Percentiles rank a stretch among this genome's conserved stretches.
phyloP scores from a whole-genome alignment of 148 eudicot genomes.

The Bassia scoparia region DNA sequence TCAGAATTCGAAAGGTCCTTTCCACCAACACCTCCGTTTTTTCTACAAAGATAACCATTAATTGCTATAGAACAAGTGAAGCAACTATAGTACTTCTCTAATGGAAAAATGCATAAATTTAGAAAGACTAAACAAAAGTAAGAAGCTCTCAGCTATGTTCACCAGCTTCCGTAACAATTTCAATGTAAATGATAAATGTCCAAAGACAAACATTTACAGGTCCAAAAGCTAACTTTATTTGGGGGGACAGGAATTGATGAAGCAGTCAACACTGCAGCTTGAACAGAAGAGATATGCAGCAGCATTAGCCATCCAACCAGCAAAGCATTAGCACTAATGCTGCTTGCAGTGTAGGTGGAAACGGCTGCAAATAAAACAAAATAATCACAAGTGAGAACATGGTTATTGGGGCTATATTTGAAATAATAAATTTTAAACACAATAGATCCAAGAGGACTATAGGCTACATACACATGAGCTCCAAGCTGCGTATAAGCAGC shows the following conservation, averaged over 20 bases:
- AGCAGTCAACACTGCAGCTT: conserved; percentile 89
- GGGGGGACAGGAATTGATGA: conserved; percentile 68
- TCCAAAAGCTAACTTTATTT: conserved; percentile 53
- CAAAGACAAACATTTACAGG: neutral
- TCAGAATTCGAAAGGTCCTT: neutral
- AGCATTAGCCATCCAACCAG: conserved; percentile 95
- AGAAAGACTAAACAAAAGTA: neutral
- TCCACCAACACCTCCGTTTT: neutral
- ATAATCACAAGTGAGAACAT: neutral
- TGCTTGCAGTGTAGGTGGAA: conserved; percentile 66
- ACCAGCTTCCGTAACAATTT: neutral
- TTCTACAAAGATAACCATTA: neutral
- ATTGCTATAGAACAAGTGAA: neutral
- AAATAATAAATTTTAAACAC: neutral
- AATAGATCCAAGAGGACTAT: conserved; percentile 4
- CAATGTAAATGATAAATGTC: too few species aligned
- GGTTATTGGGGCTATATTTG: neutral
- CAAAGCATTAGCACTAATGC: conserved; percentile 82
- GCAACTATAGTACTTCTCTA: neutral
- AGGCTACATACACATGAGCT: conserved; percentile 59
- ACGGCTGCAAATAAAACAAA: conserved; percentile 57
- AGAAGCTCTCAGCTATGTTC: neutral
- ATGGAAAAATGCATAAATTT: neutral
- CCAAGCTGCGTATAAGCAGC: conserved; percentile 64
- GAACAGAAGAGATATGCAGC: conserved; percentile 82